These are phyloP conservation scores for Jaminaea rosea DNA, from an alignment of 1,284 basidiomycete species.

Conservation along the genomic window DNA sequence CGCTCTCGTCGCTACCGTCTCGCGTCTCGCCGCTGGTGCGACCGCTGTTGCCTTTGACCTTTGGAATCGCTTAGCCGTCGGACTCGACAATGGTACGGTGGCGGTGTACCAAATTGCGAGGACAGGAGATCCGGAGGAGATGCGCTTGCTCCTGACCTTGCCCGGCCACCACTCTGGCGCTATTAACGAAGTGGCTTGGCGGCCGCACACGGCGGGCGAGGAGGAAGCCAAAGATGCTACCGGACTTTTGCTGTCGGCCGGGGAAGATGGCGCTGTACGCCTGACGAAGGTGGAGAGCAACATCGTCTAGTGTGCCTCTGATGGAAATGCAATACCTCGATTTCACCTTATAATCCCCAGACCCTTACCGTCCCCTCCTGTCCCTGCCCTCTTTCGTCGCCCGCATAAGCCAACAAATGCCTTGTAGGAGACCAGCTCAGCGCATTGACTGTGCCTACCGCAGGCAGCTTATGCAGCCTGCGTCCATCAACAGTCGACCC, in stretches of 20 bases:
- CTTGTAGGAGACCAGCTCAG: slow-evolving; percentile 32
- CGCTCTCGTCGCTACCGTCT: slow-evolving; percentile 12
- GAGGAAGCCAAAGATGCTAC: slow-evolving; percentile 11
- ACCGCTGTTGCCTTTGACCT: slow-evolving; percentile 22
- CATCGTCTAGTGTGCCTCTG: background rate
- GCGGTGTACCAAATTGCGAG: slow-evolving; percentile 43
- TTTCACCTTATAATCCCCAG: slow-evolving; percentile 5
- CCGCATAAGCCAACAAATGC: slow-evolving; percentile 29
- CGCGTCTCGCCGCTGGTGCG: slow-evolving; percentile 22
- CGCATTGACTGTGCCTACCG: slow-evolving; percentile 20
- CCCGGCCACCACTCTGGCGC: slow-evolving; percentile 26
- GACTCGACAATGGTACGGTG: slow-evolving; percentile 88
- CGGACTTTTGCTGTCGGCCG: slow-evolving; percentile 22
- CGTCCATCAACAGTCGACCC: background rate
- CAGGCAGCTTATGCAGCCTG: slow-evolving; percentile 16
- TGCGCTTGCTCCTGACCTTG: slow-evolving; percentile 14
- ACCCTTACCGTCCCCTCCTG: slow-evolving; percentile 6
- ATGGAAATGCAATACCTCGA: background rate
- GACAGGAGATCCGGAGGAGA: background rate
- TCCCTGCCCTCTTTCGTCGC: slow-evolving; percentile 18
- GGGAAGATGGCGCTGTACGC: slow-evolving; percentile 29
- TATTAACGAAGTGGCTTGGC: slow-evolving; percentile 33
- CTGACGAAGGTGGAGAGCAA: slow-evolving; percentile 2
- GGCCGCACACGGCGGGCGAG: slow-evolving; percentile 11
- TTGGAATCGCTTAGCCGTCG: slow-evolving; percentile 62